Base-by-base conservation (phyloP, 495 filamentous ascomycete genomes). In the Penicillium diatomitis region DNA sequence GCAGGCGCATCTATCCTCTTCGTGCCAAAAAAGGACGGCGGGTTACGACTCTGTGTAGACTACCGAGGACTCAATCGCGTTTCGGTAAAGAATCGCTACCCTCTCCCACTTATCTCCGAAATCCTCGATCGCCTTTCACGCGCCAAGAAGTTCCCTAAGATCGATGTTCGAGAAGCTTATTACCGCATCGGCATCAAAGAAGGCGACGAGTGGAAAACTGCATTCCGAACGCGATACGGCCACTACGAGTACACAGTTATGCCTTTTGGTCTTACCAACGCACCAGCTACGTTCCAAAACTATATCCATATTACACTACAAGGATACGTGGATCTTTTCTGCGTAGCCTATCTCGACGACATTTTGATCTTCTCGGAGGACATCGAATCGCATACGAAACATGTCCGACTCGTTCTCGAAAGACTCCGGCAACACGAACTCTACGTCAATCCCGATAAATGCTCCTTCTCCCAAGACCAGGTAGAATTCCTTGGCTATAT, bases 281-380 rank as follows among this genome's bases (percentile, higher is more conserved):
- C 30, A 45, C 46, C 57, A 49, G 55, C 47, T 20, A 20, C 20
- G 20, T 20, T 20, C 2, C 2, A 20, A 2, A 20, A 20, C 20
- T 20, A 20, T 20, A 4, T 47, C 53, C 0, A 71, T 67, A 46
- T 53, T 68, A 46, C 7, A 41, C 8, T 70, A 55, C 44, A 64
- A 33, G 59, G 62, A 0, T 58, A 50, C 34, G 51, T 70, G 0
- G 48, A 62, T 8, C 31, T 35, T 0, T 71, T 70, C 41, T 51
- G 32, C 29, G 49, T 52, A 11, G 60, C 42, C 3, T 73, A 67
- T 45, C 33, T 72, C 0, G 59, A 73, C 40, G 51, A 73, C 33
- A 57, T 71, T 34, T 41, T 72, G 0, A 63, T 73, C 30, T 70
- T 39, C 30, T 41, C 43, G 36, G 4, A 4, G 12, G 36, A 38